Base-by-base conservation (phyloP, 2,329 filamentous ascomycete species). In the Coniochaeta ligniaria region DNA sequence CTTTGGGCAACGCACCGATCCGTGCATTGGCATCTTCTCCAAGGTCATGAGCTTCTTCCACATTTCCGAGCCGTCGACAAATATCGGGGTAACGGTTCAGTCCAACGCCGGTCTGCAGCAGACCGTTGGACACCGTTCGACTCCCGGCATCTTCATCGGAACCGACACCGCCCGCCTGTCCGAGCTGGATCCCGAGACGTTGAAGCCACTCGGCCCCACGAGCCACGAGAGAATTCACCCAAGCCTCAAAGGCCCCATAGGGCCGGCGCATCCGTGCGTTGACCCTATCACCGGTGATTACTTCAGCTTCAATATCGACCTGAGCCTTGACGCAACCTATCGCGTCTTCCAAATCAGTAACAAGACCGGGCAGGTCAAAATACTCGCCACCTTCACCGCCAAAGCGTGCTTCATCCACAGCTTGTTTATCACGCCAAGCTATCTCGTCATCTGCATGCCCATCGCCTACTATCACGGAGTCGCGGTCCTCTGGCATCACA, bases 291-390 rank as follows among this genome's bases (percentile, higher is more conserved):
- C 87, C 0, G 91, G 91, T 6, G 90, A 95, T 63, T 70, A 90
- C 7, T 94, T 84, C 79, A 96, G 95, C 73, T 94, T 84, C 75
- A 96, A 96, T 68, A 81, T 93, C n/a, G 80, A 85, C 0, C 71
- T 90, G 20, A 86, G 85, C 0, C 73, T 70, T 0, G 70, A 69
- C 0, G 71, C 83, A 0, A 84, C 79, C 0, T 95, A 94, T 69
- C 85, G 88, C 17, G 69, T 95, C 17, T 95, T 93, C 71, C 76
- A 80, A 1, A 82, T 85, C 2, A 12, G 6, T 35, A 82, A 85
- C 0, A 70, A 78, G 0, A 88, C 84, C 0, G 89, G 87, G 0
- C 76, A 84, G 59, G 91, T 89, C 0, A 82, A 85, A 0, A 86
- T 95, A n/a, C 79, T 96, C 0, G 90, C 90, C 2, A 86, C 82